Conservation (phyloP, 106 monocot genomes). For the Ottelia alismoides region DNA sequence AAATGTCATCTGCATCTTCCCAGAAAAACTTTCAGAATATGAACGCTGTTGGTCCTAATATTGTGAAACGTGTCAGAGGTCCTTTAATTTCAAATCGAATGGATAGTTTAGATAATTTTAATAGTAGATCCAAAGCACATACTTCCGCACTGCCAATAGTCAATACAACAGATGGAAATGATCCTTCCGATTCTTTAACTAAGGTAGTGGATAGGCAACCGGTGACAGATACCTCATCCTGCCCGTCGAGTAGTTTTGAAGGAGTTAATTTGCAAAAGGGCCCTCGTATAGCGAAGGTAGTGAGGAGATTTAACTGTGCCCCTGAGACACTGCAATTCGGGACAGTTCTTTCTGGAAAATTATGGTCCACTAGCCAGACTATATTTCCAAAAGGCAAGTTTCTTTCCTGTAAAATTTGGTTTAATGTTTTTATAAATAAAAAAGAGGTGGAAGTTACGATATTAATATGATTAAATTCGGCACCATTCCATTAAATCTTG, state of each 20-base stretch:
- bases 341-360: conserved; percentile 37
- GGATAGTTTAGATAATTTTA: background rate
- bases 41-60: background rate
- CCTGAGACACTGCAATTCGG: conserved; percentile 68
- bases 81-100: conserved; percentile 11
- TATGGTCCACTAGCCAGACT: conserved; percentile 54
- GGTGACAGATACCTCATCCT: conserved; percentile 7
- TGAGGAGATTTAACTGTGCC: conserved; percentile 37
- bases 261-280: conserved; percentile 23
- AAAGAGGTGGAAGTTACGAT: too few species aligned
- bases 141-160: background rate
- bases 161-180: conserved; percentile 6
- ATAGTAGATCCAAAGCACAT: background rate
- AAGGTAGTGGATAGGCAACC: conserved; percentile 19
- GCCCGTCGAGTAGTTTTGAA: conserved; percentile 10
- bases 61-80: conserved; percentile 3
- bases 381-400: conserved; percentile 95
- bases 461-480: too few species aligned
- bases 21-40: conserved; percentile 4
- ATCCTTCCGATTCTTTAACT: conserved; percentile 1
- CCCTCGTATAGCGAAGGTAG: conserved; percentile 51
- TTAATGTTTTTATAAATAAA: too few species aligned
- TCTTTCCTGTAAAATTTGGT: too few species aligned
- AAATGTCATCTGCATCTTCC: background rate
- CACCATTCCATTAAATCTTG: too few species aligned